Evolutionary conservation across 306 rosid species (phyloP), one percentile per base, ranked within the genome.

Genomic region (Benincasa hispida): DNA sequence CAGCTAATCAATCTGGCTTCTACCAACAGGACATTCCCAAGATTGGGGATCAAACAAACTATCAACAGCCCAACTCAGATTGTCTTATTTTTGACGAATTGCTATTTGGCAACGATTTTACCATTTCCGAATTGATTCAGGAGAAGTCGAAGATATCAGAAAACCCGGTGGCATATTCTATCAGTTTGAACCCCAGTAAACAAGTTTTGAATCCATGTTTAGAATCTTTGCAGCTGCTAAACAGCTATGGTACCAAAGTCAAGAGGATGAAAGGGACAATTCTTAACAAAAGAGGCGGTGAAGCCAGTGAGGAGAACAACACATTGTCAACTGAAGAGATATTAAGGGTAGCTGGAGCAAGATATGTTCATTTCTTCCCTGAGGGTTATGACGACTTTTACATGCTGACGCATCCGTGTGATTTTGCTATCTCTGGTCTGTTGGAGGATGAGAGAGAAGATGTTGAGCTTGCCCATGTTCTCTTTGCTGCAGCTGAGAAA

Each of bases 401-500:
- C 80, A 72, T 81, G 67, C 82, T 87, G 2, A 76, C 77, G 77
- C 91, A 87, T 65, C 91, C 93, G 19, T 91, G 84, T 65, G 92
- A 88, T 14, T 85, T 82, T 18, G 90, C 84, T 12, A 78, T 83
- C 15, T 78, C 81, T 1, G 79, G 65, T 56, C 77, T 91, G 12
- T 85, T 90, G 0, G 86, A 86, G 35, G 88, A 87, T 45, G 91
- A 91, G 73, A 82, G 66, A 21, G 75, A 79, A 82, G 98, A 91
- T 8, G 81, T 88, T 30, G 96, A 87, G 65, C 98, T 93, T 59
- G 90, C 84, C 24, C 93, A 93, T 77, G 42, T 83, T 35, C 89
- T 93, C 28, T 83, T 89, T 51, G 85, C 90, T 58, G 91, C 91
- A 27, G 96, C 93, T 15, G 93, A 93, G 81, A 91, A 78, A 51